These are phyloP conservation scores for Hypoxylon fragiforme DNA, from an alignment of 495 filamentous ascomycete genomes.

Conservation along the genomic window DNA sequence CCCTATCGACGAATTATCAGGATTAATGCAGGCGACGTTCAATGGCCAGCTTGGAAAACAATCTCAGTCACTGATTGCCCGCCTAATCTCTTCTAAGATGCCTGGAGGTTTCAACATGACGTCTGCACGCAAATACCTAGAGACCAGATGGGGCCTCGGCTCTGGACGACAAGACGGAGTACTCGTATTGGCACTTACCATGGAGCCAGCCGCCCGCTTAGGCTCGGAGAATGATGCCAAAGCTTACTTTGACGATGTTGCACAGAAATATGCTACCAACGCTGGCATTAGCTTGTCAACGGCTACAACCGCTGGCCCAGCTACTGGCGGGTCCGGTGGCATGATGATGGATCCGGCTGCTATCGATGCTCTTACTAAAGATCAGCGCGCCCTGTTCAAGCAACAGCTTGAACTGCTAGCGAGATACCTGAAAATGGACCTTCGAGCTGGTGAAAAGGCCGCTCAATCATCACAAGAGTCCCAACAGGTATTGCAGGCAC, in stretches of 20 bases:
- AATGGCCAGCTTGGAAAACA: constrained; percentile 98
- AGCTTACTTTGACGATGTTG: constrained; percentile 80
- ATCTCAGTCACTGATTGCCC: constrained; percentile 87
- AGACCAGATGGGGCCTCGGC: constrained; percentile 89
- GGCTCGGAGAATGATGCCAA: constrained; percentile 90
- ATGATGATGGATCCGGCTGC: constrained; percentile 99
- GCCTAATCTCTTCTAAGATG: constrained; percentile 98
- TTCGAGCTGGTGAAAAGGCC: constrained; percentile 92
- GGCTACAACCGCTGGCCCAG: constrained; percentile 70
- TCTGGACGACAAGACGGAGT: constrained; percentile 90
- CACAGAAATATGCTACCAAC: constrained; percentile 85
- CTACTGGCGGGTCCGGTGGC: constrained; percentile 68
- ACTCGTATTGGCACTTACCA: constrained; percentile 84
- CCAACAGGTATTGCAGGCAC: constrained; percentile 81
- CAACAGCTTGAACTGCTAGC: constrained; percentile 95
- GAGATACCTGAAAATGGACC: constrained; percentile 94
- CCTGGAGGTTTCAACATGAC: constrained; percentile 99
- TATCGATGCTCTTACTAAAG: constrained; percentile 94
- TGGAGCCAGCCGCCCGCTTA: constrained; percentile 86
- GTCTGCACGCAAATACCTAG: constrained; percentile 87
- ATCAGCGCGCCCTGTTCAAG: constrained; percentile 92
- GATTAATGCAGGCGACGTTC: constrained; percentile 95
- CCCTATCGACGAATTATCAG: constrained; percentile 92
- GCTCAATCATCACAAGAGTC: constrained; percentile 81
- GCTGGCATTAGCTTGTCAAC: constrained; percentile 85